These are phyloP conservation scores for Beauveria pseudobassiana DNA, from an alignment of 2,329 filamentous ascomycete genomes.

Conservation along the genomic window DNA sequence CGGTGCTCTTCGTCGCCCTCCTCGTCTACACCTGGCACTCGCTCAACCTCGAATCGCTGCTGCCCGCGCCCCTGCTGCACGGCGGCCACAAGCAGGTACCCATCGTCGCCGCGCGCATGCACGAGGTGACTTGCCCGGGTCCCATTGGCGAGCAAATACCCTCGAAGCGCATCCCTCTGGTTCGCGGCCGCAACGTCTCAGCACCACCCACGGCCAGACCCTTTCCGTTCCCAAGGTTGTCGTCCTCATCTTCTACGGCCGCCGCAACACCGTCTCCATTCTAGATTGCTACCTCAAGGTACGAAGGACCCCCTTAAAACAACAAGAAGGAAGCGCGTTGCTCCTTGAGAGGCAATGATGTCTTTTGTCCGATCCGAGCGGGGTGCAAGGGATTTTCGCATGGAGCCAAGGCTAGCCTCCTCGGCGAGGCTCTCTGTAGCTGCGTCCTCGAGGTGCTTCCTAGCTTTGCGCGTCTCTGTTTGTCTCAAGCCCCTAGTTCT, in stretches of 20 bases:
- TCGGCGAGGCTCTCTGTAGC: background rate
- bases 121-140: slow-evolving; percentile 7
- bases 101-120: background rate
- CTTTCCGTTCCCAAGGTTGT: slow-evolving; percentile 26
- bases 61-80: slow-evolving; percentile 6
- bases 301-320: background rate
- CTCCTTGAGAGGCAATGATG: background rate
- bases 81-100: background rate
- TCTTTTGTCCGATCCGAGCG: background rate
- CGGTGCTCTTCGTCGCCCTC: slow-evolving; percentile 2
- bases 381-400: background rate
- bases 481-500: background rate
- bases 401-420: background rate
- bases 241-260: slow-evolving; percentile 39
- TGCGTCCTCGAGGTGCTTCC: background rate
- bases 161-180: slow-evolving; percentile 5
- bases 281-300: slow-evolving; percentile 40
- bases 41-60: slow-evolving; percentile 9
- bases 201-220: slow-evolving; percentile 8
- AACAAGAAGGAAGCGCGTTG: background rate
- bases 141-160: background rate
- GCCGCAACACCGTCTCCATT: slow-evolving; percentile 35
- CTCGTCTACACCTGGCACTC: slow-evolving; percentile 9
- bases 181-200: slow-evolving; percentile 7
- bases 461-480: background rate